Evolutionary conservation across 1,284 basidiomycete genomes (phyloP).

Genomic region (Apiotrichum veenhuisii): DNA sequence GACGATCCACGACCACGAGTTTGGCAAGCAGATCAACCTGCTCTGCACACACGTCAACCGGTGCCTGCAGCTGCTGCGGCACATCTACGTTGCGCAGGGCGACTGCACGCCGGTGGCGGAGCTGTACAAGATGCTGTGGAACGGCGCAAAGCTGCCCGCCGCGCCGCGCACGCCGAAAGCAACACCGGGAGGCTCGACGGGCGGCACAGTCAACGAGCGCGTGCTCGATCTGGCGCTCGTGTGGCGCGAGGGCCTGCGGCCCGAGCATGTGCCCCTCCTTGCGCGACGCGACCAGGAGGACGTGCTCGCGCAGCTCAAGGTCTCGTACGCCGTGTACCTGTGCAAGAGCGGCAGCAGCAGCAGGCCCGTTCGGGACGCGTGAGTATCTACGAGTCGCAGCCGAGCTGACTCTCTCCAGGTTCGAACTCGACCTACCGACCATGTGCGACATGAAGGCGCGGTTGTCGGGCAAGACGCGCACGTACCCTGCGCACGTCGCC

Average conservation of each 20-base stretch:
- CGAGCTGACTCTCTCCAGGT: slow-evolving; percentile 18
- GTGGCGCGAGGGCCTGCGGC: slow-evolving; percentile 19
- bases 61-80: slow-evolving; percentile 4
- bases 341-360: background rate
- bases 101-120: background rate
- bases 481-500: background rate
- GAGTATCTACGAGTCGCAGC: background rate
- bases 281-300: background rate
- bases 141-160: too few relatives aligned
- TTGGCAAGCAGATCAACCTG: background rate
- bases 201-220: background rate
- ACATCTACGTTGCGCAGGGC: background rate
- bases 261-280: background rate
- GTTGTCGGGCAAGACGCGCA: background rate
- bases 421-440: slow-evolving; percentile 35
- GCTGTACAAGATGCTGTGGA: slow-evolving; percentile 1
- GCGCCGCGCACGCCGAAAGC: too few relatives aligned
- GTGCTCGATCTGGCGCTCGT: slow-evolving; percentile 25
- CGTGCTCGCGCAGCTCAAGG: slow-evolving; percentile 8
- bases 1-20: background rate
- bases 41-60: slow-evolving; percentile 7
- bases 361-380: background rate
- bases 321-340: slow-evolving; percentile 4
- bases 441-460: slow-evolving; percentile 29
- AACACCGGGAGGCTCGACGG: too few relatives aligned